phyloP scores from a whole-genome alignment of 176 grass and related monocot species.

The Eragrostis curvula region DNA sequence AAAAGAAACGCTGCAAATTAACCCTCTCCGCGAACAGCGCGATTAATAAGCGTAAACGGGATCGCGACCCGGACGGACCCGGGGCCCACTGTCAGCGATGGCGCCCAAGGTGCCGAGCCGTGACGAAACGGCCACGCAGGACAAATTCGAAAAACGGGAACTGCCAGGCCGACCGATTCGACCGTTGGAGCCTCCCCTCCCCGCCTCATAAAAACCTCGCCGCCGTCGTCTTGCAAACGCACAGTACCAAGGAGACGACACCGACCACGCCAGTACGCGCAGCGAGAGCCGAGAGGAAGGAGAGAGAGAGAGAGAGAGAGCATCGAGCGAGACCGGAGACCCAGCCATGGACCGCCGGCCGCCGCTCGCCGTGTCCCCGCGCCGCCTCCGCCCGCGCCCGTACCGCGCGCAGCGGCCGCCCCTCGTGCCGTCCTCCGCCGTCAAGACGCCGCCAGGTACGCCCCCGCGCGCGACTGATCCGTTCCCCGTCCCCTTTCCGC shows the following conservation, averaged over 20 bases:
- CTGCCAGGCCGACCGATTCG: neutral
- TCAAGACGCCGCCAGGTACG: constrained; percentile 55
- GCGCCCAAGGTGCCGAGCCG: neutral
- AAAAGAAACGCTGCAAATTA: too few relatives aligned
- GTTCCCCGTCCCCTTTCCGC: too few relatives aligned
- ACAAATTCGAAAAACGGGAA: constrained; percentile 27
- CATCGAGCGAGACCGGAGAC: neutral
- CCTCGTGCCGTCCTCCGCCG: constrained; percentile 37
- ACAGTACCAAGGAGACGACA: too few relatives aligned
- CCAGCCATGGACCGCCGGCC: constrained; percentile 62
- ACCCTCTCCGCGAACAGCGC: too few relatives aligned
- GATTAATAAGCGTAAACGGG: too few relatives aligned
- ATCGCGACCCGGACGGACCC: too few relatives aligned
- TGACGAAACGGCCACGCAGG: neutral
- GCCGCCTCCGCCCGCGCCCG: constrained; percentile 75
- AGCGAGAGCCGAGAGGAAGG: neutral
- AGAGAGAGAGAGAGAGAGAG: neutral
- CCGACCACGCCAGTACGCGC: neutral
- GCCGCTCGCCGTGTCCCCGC: constrained; percentile 68
- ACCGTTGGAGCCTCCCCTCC: constrained; percentile 43
- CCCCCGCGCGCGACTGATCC: too few relatives aligned
- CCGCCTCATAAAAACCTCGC: neutral
- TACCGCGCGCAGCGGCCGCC: constrained; percentile 23
- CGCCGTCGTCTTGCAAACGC: neutral
- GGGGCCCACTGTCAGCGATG: neutral